phyloP scores from a whole-genome alignment of 2,329 filamentous ascomycete species.

The Fusarium nisikadoi region DNA sequence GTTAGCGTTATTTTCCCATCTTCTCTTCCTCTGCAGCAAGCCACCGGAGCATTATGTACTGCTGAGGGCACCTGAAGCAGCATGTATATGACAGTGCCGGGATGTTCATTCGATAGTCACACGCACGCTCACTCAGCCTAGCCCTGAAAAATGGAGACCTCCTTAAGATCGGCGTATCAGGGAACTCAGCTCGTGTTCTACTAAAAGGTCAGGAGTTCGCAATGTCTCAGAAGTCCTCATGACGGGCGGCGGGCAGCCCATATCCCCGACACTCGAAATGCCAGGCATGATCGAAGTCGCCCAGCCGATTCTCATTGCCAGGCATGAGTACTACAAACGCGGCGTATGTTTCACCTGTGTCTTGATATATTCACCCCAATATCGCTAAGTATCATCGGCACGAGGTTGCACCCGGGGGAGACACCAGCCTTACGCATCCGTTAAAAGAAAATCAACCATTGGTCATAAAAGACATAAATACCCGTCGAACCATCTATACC shows the following conservation, averaged over 20 bases:
- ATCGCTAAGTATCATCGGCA: no score
- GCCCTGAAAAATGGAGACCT: rapidly evolving
- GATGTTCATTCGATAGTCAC: no score
- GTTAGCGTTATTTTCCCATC: rapidly evolving
- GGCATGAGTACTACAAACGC: neutral
- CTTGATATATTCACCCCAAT: neutral
- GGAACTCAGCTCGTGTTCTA: neutral
- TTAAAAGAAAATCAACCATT: rapidly evolving
- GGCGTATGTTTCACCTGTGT: neutral
- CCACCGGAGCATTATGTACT: rapidly evolving
- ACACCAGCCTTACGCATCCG: neutral
- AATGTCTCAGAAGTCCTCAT: neutral
- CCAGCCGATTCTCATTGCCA: rapidly evolving
- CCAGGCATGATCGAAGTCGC: neutral
- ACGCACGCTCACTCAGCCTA: no score
- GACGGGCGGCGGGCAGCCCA: neutral
- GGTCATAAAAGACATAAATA: rapidly evolving
- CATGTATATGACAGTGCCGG: rapidly evolving
- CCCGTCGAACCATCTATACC: rapidly evolving
- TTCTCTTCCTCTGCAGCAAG: rapidly evolving
- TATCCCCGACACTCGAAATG: neutral
- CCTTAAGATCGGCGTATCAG: rapidly evolving
- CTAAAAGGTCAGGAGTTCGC: rapidly evolving
- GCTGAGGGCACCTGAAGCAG: rapidly evolving
- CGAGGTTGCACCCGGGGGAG: neutral